phyloP scores from a whole-genome alignment of 2,329 filamentous ascomycete species.

The Epichloe coenophiala region DNA sequence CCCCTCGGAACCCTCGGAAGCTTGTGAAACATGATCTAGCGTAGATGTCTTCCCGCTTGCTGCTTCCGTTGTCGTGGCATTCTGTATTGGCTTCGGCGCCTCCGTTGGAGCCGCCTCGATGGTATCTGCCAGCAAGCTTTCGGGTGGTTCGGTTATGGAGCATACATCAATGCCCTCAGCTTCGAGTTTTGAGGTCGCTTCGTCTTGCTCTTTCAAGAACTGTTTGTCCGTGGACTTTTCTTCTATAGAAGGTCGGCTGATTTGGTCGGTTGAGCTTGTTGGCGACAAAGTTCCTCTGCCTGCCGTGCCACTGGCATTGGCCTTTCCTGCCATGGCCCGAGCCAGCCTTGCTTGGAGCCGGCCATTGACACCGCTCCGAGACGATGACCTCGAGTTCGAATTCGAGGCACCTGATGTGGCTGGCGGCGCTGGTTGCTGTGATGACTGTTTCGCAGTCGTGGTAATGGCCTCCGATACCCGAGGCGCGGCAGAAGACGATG shows the following conservation, averaged over 20 bases:
- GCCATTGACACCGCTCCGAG: slow-evolving; percentile 54
- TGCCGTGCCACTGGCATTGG: slow-evolving; percentile 23
- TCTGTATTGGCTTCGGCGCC: neutral
- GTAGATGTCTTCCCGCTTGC: neutral
- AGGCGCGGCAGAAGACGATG: neutral
- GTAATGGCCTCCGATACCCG: neutral
- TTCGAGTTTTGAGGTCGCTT: neutral
- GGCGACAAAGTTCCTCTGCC: slow-evolving; percentile 27
- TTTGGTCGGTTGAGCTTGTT: slow-evolving; percentile 23
- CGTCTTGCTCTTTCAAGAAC: neutral
- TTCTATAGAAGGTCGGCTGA: slow-evolving; percentile 15
- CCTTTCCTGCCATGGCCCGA: slow-evolving; percentile 68
- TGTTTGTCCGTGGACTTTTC: slow-evolving; percentile 15
- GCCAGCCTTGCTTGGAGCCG: slow-evolving; percentile 81
- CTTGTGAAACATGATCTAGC: neutral
- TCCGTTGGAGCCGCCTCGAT: neutral
- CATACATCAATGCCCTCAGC: neutral
- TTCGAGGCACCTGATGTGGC: slow-evolving; percentile 22
- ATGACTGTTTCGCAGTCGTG: slow-evolving; percentile 10
- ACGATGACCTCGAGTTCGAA: slow-evolving; percentile 53
- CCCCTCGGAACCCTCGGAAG: neutral
- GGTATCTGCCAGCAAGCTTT: neutral
- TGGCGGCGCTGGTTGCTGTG: slow-evolving; percentile 13
- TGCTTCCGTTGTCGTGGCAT: neutral
- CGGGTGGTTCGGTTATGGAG: neutral